Evolutionary conservation across 2,329 filamentous ascomycete genomes (phyloP).

Genomic region (Coleophoma cylindrospora): DNA sequence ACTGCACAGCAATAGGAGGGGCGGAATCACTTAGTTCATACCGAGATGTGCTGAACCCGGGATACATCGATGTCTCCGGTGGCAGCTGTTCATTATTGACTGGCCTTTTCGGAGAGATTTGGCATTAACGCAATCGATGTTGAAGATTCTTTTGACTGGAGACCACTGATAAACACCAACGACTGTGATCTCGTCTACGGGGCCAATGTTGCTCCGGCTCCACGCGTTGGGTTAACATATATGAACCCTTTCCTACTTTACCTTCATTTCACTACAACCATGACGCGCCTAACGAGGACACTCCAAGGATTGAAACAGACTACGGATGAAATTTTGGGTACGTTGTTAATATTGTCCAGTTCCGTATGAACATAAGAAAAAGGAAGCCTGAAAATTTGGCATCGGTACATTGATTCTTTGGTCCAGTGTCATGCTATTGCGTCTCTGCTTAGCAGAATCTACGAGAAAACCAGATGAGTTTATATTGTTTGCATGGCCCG

Average conservation of each 20-base stretch:
- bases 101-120: constrained; percentile 47
- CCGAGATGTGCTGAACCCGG: constrained; percentile 46
- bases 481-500: too few species aligned
- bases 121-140: constrained; percentile 36
- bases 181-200: background rate
- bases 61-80: constrained; percentile 57
- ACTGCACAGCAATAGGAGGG: constrained; percentile 33
- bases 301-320: too few species aligned
- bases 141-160: constrained; percentile 32
- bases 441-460: background rate
- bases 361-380: background rate
- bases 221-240: background rate
- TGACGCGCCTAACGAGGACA: too few species aligned
- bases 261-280: too few species aligned
- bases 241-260: background rate
- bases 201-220: background rate
- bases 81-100: constrained; percentile 53
- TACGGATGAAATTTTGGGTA: too few species aligned
- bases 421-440: constrained; percentile 4
- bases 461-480: background rate
- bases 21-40: constrained; percentile 36
- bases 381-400: background rate
- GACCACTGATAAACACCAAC: constrained; percentile 9
- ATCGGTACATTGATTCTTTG: background rate
- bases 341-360: background rate